A percentile compares a stretch with the other conserved stretches of the same genome.
These are phyloP conservation scores for Rhizopus delemar DNA, from an alignment of 371 early-diverging fungal genomes.

Conservation along the genomic window DNA sequence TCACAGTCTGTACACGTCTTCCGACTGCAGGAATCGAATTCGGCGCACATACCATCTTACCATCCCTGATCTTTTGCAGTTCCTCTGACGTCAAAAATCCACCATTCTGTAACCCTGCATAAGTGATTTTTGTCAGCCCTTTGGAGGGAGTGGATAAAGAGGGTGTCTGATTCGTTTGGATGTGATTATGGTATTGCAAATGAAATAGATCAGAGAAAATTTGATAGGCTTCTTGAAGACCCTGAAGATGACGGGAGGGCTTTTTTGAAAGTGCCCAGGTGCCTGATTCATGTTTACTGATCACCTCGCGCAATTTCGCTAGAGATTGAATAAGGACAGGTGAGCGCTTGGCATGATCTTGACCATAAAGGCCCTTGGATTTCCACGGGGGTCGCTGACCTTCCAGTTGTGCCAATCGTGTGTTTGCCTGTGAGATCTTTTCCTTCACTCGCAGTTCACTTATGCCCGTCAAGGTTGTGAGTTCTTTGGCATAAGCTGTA, in stretches of 20 bases:
- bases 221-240: not conserved
- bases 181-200: not conserved
- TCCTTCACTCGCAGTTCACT: not conserved
- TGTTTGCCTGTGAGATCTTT: slow-evolving; percentile 8
- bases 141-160: not conserved
- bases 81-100: slow-evolving; percentile 19
- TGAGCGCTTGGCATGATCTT: not conserved
- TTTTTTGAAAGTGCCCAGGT: not conserved
- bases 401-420: slow-evolving; percentile 19
- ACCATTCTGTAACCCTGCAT: not conserved
- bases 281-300: not conserved
- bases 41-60: slow-evolving; percentile 7
- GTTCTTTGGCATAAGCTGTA: not conserved
- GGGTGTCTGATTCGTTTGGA: not conserved
- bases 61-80: slow-evolving; percentile 2
- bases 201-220: not conserved
- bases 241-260: not conserved
- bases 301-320: not conserved
- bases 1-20: slow-evolving; percentile 2
- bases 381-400: slow-evolving; percentile 21
- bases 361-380: slow-evolving; percentile 20
- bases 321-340: not conserved
- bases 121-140: not conserved
- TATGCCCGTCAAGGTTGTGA: not conserved
- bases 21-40: slow-evolving; percentile 15